Evolutionary conservation across 768 basidiomycete species (phyloP).

Genomic region (Xerocomus potaroensis): DNA sequence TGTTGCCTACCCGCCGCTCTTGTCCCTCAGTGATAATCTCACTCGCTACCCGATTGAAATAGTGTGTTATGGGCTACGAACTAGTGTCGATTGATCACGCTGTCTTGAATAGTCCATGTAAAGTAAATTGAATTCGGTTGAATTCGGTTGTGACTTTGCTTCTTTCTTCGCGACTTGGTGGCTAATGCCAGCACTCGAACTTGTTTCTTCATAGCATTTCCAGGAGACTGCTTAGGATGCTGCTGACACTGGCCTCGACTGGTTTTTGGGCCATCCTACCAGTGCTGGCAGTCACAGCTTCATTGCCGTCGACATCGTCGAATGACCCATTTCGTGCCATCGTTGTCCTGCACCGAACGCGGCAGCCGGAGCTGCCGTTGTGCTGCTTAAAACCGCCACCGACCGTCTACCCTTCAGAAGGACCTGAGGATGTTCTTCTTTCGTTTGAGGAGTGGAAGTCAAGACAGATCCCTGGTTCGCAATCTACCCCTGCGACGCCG

Average conservation of each 20-base stretch:
- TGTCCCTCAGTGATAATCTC: conserved; percentile 7
- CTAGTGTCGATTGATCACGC: too few relatives aligned
- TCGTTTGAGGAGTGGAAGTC: conserved; percentile 90
- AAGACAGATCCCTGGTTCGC: conserved; percentile 45
- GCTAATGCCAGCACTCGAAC: conserved; percentile 7
- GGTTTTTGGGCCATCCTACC: conserved; percentile 30
- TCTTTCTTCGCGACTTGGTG: too few relatives aligned
- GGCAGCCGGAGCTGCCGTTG: conserved; percentile 50
- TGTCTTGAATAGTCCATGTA: too few relatives aligned
- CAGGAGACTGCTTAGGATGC: conserved; percentile 14
- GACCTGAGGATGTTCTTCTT: conserved; percentile 58
- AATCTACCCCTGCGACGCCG: conserved; percentile 18
- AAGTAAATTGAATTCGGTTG: too few relatives aligned
- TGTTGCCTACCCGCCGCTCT: conserved; percentile 9
- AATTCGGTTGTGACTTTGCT: too few relatives aligned
- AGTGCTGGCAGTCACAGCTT: conserved; percentile 25
- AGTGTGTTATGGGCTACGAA: too few relatives aligned
- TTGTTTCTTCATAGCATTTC: conserved; percentile 3
- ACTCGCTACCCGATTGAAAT: conserved; percentile 5
- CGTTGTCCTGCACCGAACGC: conserved; percentile 40
- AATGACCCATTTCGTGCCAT: conserved; percentile 65
- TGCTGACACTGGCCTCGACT: conserved; percentile 44
- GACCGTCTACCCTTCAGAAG: conserved; percentile 36
- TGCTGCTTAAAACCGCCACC: conserved; percentile 62
- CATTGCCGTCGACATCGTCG: conserved; percentile 32